Conservation (phyloP, 192 early-diverging fungal genomes). For the Backusella mclennaniae region DNA sequence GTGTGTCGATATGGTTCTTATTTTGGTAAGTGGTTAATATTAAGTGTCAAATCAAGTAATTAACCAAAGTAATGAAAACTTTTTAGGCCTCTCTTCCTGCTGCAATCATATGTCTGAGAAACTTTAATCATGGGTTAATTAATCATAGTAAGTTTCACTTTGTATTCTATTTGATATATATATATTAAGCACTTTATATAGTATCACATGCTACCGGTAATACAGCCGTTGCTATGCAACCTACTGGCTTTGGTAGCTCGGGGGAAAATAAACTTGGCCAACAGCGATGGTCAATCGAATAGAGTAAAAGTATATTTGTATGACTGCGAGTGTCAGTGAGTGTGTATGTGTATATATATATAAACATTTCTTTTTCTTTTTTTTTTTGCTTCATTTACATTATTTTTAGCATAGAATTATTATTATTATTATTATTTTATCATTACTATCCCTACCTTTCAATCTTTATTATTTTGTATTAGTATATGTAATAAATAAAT, state of each 20-base stretch:
- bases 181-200: constrained; percentile 1
- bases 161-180: neutral
- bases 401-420: neutral
- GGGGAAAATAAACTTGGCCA: neutral
- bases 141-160: constrained; percentile 54
- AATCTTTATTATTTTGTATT: neutral
- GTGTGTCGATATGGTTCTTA: constrained; percentile 46
- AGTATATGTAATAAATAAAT: constrained; percentile 1
- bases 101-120: constrained; percentile 58
- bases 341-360: neutral
- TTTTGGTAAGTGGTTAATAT: constrained; percentile 35
- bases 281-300: constrained; percentile 39
- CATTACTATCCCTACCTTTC: neutral
- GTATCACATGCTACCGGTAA: constrained; percentile 30
- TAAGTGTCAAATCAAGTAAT: neutral
- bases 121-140: constrained; percentile 71
- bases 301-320: constrained; percentile 17
- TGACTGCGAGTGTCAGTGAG: neutral
- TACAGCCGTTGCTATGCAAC: constrained; percentile 22
- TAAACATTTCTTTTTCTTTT: neutral
- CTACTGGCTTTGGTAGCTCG: constrained; percentile 19
- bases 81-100: constrained; percentile 45
- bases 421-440: neutral
- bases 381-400: neutral
- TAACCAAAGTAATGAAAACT: neutral